Percentiles rank a stretch among this genome's conserved stretches.
Conservation (phyloP, 768 basidiomycete species). For the Boletus vinaceobasis region DNA sequence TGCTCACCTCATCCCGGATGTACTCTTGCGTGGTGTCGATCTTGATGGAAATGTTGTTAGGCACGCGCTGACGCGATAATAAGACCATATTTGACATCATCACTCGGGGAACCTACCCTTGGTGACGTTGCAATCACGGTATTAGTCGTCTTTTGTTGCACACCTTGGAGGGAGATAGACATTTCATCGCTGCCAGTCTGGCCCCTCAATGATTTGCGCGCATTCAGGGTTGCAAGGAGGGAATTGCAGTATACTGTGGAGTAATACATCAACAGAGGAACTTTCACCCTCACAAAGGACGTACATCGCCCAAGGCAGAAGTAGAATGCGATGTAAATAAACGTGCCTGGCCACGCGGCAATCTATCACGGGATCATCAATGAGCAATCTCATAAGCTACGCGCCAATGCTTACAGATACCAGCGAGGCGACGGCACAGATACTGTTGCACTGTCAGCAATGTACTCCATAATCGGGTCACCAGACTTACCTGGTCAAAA, state of each 20-base stretch:
- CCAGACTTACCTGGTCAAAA: slow-evolving; percentile 25
- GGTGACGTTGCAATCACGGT: slow-evolving; percentile 11
- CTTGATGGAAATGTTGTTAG: slow-evolving; percentile 61
- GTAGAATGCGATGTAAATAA: slow-evolving; percentile 62
- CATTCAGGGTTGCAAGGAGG: slow-evolving; percentile 59
- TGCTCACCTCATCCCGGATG: slow-evolving; percentile 39
- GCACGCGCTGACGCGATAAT: slow-evolving; percentile 18
- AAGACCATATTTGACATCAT: neutral
- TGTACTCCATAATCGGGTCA: too few relatives aligned
- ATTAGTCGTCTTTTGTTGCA: slow-evolving; percentile 24
- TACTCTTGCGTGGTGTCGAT: slow-evolving; percentile 63
- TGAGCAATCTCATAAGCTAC: neutral
- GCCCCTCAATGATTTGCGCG: slow-evolving; percentile 46
- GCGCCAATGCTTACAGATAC: slow-evolving; percentile 39
- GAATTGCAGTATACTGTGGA: slow-evolving; percentile 57
- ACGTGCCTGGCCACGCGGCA: slow-evolving; percentile 45
- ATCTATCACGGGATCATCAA: slow-evolving; percentile 37
- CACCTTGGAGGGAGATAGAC: slow-evolving; percentile 32
- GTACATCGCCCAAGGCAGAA: slow-evolving; percentile 60
- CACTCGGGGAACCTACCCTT: slow-evolving; percentile 4
- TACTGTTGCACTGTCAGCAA: slow-evolving; percentile 20
- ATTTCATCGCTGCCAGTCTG: slow-evolving; percentile 24
- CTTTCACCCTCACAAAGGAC: slow-evolving; percentile 17
- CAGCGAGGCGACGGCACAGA: slow-evolving; percentile 58
- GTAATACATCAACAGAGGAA: neutral